Base-by-base conservation (phyloP, 2,329 filamentous ascomycete genomes). In the Botrytis porri region DNA sequence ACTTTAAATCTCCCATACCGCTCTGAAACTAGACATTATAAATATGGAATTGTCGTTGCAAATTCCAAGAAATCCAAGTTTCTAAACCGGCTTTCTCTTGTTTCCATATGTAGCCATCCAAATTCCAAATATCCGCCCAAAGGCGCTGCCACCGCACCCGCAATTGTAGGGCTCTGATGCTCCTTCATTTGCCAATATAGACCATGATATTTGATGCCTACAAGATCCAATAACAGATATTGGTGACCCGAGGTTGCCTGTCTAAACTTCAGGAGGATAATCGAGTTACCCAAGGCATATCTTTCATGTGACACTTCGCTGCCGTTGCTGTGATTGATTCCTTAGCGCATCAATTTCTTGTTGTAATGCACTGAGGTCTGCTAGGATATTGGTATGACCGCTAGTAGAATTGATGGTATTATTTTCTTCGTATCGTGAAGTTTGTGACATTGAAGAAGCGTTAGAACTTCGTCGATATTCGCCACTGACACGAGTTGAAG, bases 301-400 rank as follows among this genome's bases (percentile, higher is more conserved):
- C 29, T 39, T 60, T 72, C 70, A 72, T 59, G 70, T 72, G 51
- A 60, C 70, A 32, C 62, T 72, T 48, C 70, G 63, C 51, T 72
- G 70, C 51, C 70, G 45, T 39, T 66, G 70, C 32, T 72, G 70
- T 63, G 82, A 83, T 76, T 82, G 82, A 12, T 83, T 85, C 77
- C 87, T 84, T 62, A 92, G 79, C 6, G 88, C 91, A 82, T 95
- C 92, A 57, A 95, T 92, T 79, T 95, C 93, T 79, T 87, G 87
- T 82, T 93, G 92, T 75, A 95, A 82, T 35, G 89, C 89, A 64
- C 88, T 87, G 72, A 95, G 82, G 80, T 95, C 92, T 1, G 91
- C 91, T 76, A 95, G 81, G 74, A 95, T 93, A 78, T 92, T 29
- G 54, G 41, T 88, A 60, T 82, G 81, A 1, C 84, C 82, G 70